phyloP scores from a whole-genome alignment of 805 yeast species.

The Wickerhamiella slavikovae region DNA sequence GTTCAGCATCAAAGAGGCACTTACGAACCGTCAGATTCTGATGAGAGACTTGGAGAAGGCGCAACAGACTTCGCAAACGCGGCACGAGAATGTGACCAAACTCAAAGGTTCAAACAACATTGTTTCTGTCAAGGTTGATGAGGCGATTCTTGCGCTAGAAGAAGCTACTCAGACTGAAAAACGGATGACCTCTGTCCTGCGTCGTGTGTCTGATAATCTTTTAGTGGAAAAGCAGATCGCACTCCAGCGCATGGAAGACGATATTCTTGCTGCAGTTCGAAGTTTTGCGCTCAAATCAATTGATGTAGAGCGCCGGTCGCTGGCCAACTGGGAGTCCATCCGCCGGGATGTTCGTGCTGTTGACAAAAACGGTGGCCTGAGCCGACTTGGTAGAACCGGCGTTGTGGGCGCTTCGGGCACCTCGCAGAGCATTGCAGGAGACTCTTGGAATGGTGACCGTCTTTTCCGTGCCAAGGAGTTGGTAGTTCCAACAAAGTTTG shows the following conservation, averaged over 20 bases:
- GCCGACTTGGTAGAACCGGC: conserved; percentile 60
- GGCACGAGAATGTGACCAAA: conserved; percentile 47
- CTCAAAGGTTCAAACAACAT: conserved; percentile 54
- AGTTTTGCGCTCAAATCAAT: conserved; percentile 48
- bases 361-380: conserved; percentile 60
- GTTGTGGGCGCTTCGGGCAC: conserved; percentile 23
- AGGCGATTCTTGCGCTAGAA: conserved; percentile 63
- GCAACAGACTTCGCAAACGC: conserved; percentile 47
- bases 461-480: conserved; percentile 21
- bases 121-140: conserved; percentile 78
- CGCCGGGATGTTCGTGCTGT: conserved; percentile 54
- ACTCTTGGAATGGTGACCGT: conserved; percentile 39
- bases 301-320: conserved; percentile 66
- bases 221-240: conserved; percentile 47
- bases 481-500: conserved; percentile 4
- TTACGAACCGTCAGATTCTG: conserved; percentile 76
- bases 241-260: conserved; percentile 33
- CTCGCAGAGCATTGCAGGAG: conserved; percentile 31
- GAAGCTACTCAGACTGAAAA: conserved; percentile 60
- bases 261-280: conserved; percentile 33
- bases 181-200: conserved; percentile 53
- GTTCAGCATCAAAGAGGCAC: conserved; percentile 73
- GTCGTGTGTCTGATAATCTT: conserved; percentile 73
- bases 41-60: conserved; percentile 79
- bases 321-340: conserved; percentile 50